phyloP scores from a whole-genome alignment of 192 early-diverging fungal genomes.

The Oehlia diaphana region DNA sequence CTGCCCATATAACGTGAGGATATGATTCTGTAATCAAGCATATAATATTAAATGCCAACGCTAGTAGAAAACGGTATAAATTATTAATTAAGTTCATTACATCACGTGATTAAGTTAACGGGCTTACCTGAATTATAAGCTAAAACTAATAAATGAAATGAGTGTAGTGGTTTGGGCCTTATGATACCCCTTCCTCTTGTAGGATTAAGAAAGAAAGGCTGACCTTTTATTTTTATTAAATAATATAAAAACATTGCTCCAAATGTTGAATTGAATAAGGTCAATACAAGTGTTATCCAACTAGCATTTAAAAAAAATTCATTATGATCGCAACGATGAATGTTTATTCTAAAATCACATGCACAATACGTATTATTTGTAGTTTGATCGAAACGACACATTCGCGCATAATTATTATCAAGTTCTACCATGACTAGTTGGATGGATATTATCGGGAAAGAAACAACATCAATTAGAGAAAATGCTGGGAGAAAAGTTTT shows the following conservation, averaged over 20 bases:
- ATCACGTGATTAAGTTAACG: too few species aligned
- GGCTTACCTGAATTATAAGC: not conserved
- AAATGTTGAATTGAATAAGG: not conserved
- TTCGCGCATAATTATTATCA: not conserved
- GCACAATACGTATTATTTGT: not conserved
- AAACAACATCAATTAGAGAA: too few species aligned
- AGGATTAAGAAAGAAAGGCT: not conserved
- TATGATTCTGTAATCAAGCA: not conserved
- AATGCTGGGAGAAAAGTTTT: too few species aligned
- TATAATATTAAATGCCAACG: not conserved
- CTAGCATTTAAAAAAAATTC: not conserved
- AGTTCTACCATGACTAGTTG: not conserved
- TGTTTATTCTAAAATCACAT: not conserved
- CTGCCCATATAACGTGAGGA: not conserved
- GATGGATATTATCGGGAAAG: not conserved
- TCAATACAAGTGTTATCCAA: not conserved
- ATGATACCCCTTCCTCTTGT: not conserved
- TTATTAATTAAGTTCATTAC: too few species aligned
- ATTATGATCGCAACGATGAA: not conserved
- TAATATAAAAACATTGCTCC: not conserved
- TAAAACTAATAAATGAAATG: not conserved
- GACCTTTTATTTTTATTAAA: not conserved
- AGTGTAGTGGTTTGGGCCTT: not conserved
- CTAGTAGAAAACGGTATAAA: not conserved
- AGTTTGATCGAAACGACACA: not conserved